Base-by-base conservation (phyloP, 2,329 filamentous ascomycete species). In the Fusarium miscanthi region DNA sequence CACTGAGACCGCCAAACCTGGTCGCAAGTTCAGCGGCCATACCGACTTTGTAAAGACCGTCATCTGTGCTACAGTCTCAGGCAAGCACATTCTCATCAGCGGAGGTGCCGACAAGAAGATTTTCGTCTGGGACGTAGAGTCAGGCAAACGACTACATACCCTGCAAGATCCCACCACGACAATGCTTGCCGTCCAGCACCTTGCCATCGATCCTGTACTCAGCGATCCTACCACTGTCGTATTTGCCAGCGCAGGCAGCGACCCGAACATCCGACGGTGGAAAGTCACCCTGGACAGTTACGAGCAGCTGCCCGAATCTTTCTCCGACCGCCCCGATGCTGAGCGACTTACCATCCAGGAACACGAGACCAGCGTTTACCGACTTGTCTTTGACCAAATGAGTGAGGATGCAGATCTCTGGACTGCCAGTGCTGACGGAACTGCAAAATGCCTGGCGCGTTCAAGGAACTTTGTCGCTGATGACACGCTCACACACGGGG, bases 391-490 rank as follows among this genome's bases (percentile, higher is more conserved):
- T 76, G 92, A 94, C 72, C 78, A 81, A 21, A 83, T 85, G 10
- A 84, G 83, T 38, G 89, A 90, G 11, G 87, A 89, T 17, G 90
- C 88, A 37, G 93, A 98, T 76, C 83, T 98, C 19, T 98, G 94
- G 94, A 98, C 95, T 12, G 93, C 95, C 10, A 97, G 94, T 67
- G 94, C 94, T 8, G 96, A 99, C 80, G 96, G 94, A 75, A 94
- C 92, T 1, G 91, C 91, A 4, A 96, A 95, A 80, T 95, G 94
- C 75, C 87, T 98, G 13, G 87, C 91, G 2, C 87, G 94, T 58
- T 84, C 87, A 30, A 89, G 88, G 49, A 86, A 86, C 23, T 98
- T 94, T 87, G 88, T 87, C 49, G 83, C 88, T 7, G 94, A 95
- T 66, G 92, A 95, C 60, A 87, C 84, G 3, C 89, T 97, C 67